phyloP scores from a whole-genome alignment of 257 asterid species.

The Petrea volubilis region DNA sequence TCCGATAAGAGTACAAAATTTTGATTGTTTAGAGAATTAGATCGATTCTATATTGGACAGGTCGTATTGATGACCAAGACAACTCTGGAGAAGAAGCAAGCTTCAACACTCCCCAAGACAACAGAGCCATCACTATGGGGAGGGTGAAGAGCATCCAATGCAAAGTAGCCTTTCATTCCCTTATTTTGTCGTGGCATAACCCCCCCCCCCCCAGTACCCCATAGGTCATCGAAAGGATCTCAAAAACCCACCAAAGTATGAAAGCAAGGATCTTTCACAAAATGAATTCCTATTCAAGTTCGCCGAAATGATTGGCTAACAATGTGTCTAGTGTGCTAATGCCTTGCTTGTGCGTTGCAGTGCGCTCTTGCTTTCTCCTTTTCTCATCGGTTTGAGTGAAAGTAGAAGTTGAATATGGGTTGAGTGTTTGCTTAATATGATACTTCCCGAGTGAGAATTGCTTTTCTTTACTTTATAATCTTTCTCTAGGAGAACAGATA shows the following conservation, averaged over 20 bases:
- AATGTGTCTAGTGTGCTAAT: no score
- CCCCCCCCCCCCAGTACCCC: background rate
- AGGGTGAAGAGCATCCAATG: slow-evolving; percentile 26
- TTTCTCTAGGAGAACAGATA: no score
- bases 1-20: background rate
- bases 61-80: slow-evolving; percentile 12
- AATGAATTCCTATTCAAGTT: no score
- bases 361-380: no score
- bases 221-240: no score
- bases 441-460: background rate
- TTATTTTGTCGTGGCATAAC: background rate
- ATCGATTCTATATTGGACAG: background rate
- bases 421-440: background rate
- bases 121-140: slow-evolving; percentile 29
- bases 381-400: background rate
- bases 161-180: background rate
- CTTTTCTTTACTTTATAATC: background rate
- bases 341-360: no score
- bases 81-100: slow-evolving; percentile 28
- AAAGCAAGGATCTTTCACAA: no score
- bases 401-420: background rate
- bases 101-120: slow-evolving; percentile 30
- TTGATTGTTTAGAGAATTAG: background rate
- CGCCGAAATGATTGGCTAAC: no score
- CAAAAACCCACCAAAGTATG: no score